phyloP scores from a whole-genome alignment of 495 filamentous ascomycete genomes.

The Chaetomium tenue region DNA sequence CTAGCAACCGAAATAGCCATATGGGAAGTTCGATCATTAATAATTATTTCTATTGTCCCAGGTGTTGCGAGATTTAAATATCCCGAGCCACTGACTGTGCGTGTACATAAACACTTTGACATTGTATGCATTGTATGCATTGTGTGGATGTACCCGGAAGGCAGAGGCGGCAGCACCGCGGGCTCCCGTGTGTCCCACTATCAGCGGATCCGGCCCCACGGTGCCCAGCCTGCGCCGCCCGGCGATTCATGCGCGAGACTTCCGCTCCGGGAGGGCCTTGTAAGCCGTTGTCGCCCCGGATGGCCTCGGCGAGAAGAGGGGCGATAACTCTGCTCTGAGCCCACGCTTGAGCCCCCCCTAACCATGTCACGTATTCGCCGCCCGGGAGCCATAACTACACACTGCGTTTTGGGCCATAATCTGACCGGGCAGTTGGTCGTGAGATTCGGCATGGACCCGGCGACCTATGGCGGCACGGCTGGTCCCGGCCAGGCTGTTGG shows the following conservation, averaged over 20 bases:
- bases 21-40: neutral
- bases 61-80: neutral
- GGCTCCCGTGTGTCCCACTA: neutral
- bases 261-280: neutral
- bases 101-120: too few species aligned
- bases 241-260: slow-evolving; percentile 8
- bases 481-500: neutral
- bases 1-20: neutral
- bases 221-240: neutral
- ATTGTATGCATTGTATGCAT: too few species aligned
- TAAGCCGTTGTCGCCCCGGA: neutral
- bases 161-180: neutral
- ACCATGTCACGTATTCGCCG: too few species aligned
- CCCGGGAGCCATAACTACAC: too few species aligned
- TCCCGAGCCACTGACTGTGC: neutral
- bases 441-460: neutral
- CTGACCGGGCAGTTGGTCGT: neutral
- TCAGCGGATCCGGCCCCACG: slow-evolving; percentile 2
- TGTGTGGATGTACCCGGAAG: neutral
- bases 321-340: neutral
- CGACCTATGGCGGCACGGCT: neutral
- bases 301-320: neutral
- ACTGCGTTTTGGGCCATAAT: too few species aligned
- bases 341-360: neutral
- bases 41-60: neutral